Percentiles rank a stretch among this genome's conserved stretches.
Evolutionary conservation across 495 filamentous ascomycete genomes (phyloP).

Genomic region (Saxophila tyrrhenica): DNA sequence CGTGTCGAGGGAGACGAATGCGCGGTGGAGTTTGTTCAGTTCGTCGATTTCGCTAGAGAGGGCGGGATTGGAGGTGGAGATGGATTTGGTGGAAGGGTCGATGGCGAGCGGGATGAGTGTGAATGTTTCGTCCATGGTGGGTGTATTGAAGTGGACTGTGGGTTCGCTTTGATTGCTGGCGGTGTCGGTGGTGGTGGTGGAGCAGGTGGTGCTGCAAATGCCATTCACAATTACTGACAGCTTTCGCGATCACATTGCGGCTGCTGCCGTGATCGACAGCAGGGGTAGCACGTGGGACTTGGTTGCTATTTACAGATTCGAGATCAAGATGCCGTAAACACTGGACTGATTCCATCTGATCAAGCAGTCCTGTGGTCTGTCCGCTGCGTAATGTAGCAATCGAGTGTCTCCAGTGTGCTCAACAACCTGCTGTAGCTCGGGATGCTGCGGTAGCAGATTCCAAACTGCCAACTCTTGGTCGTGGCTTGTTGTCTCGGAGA

Average conservation of each 20-base stretch:
- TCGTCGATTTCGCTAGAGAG: constrained; percentile 25
- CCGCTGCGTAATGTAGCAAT: too few relatives aligned
- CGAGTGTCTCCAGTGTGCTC: too few relatives aligned
- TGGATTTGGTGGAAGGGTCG: constrained; percentile 64
- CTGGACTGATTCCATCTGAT: too few relatives aligned
- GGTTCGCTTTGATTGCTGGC: background rate
- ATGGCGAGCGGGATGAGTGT: constrained; percentile 69
- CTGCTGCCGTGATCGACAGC: background rate
- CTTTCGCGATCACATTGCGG: background rate
- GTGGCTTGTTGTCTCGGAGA: too few relatives aligned
- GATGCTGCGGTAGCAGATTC: too few relatives aligned
- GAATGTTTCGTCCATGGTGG: constrained; percentile 53
- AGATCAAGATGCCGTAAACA: too few relatives aligned
- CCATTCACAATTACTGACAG: background rate
- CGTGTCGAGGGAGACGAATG: constrained; percentile 26
- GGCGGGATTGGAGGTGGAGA: constrained; percentile 22
- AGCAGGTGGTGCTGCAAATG: too few relatives aligned
- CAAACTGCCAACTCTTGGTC: too few relatives aligned
- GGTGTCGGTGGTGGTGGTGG: background rate
- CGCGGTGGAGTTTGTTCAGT: constrained; percentile 31
- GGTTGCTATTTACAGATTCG: too few relatives aligned
- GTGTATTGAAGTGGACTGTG: background rate
- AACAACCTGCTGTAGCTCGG: too few relatives aligned
- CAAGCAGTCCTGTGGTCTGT: too few relatives aligned
- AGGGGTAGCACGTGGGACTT: too few relatives aligned